phyloP scores from a whole-genome alignment of 345 rosid genomes.

The Adansonia digitata region DNA sequence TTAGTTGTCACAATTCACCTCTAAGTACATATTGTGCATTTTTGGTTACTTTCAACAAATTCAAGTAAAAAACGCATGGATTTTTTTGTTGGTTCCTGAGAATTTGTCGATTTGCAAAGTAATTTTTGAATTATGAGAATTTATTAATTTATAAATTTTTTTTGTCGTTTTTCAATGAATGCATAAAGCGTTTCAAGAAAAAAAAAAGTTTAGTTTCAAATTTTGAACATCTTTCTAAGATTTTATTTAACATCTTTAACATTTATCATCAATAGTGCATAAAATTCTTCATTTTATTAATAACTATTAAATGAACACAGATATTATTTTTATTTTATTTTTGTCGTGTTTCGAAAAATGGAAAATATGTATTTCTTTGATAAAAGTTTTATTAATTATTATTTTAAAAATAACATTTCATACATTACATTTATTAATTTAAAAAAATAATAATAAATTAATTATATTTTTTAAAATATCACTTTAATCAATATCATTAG shows the following conservation, averaged over 20 bases:
- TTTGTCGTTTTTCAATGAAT: background rate
- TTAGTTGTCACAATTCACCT: background rate
- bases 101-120: background rate
- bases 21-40: background rate
- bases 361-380: no score
- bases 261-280: no score
- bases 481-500: no score
- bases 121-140: background rate
- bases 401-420: no score
- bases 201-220: background rate
- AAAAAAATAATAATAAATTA: no score
- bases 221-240: background rate
- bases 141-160: background rate
- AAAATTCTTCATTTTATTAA: background rate
- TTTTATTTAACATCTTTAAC: background rate
- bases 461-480: no score
- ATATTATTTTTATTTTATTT: background rate
- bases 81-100: background rate
- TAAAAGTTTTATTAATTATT: no score
- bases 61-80: no score
- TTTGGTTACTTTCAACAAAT: background rate
- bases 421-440: no score
- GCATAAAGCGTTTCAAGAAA: background rate
- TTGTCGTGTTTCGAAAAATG: no score
- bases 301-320: background rate